Evolutionary conservation across 768 basidiomycete species (phyloP), one percentile per base, ranked within the genome.

Genomic region (Pisolithus microcarpus): DNA sequence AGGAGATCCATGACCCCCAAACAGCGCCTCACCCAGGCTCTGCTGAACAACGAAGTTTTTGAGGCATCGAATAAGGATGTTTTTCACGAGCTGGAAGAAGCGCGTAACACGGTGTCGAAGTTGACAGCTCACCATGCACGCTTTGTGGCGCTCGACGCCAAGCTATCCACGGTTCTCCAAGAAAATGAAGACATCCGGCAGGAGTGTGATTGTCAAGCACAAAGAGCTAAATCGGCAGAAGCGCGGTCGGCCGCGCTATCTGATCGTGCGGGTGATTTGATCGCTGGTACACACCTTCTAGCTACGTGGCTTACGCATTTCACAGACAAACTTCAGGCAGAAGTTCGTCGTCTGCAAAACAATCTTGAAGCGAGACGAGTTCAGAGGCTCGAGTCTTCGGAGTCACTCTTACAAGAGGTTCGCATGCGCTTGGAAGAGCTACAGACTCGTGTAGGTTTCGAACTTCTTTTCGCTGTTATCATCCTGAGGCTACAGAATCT

Each of bases 131-230:
- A 85, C 58, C 77, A 85, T 49, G 85, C 82, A 30, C 81, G 84
- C 45, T 78, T 84, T 15, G 72, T 82, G 15, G 86, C 85, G 13
- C 79, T 82, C 74, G 85, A 92, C 58, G 72, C 78, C 8, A 79
- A 80, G 10, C 65, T 93, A 28, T 75, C 77, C 11, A 66, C 73
- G 11, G 78, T 80, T n/a, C 70, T 82, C 48, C 83, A 84, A 61
- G 87, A 91, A 65, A 79, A 79, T 58, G 89, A 92, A 38, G 91
- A 94, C 63, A 76, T 87, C 67, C 84, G 80, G 53, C 89, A 92
- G 65, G 91, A 94, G 62, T 73, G 85, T 23, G 84, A 89, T 50
- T 75, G 75, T 47, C 87, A 90, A 56, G 68, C 76, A 9, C 80
- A 85, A 52, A 72, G 83, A 39, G 83, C 86, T 2, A 74, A 79